Percentiles rank a stretch among this genome's conserved stretches.
These are phyloP conservation scores for Sordariomycetes sp. DNA, from an alignment of 2,329 filamentous ascomycete genomes.

Conservation along the genomic window DNA sequence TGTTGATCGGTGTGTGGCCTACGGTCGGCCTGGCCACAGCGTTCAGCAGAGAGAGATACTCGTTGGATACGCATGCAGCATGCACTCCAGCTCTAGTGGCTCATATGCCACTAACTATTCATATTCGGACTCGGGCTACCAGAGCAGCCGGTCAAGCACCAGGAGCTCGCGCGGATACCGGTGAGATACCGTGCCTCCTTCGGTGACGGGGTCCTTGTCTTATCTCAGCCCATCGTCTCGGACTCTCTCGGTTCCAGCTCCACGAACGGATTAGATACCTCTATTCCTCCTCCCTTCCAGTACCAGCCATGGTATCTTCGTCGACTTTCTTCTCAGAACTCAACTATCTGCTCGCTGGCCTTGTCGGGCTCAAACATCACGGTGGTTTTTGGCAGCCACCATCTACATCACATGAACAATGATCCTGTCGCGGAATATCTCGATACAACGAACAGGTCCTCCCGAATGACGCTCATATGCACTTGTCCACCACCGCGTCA, in stretches of 20 bases:
- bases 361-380: not conserved
- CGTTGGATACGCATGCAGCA: slow-evolving; percentile 65
- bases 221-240: not conserved
- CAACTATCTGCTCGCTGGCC: not conserved
- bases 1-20: slow-evolving; percentile 67
- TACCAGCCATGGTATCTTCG: not conserved
- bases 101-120: slow-evolving; percentile 22
- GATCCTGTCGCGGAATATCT: not conserved
- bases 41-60: slow-evolving; percentile 65
- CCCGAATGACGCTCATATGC: not conserved
- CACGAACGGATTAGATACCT: slow-evolving; percentile 3
- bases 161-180: slow-evolving; percentile 22
- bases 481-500: not conserved
- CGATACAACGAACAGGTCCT: not conserved
- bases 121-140: slow-evolving; percentile 42
- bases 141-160: slow-evolving; percentile 31
- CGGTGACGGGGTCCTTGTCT: slow-evolving; percentile 21
- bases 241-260: slow-evolving; percentile 1
- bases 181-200: slow-evolving; percentile 44
- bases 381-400: not conserved
- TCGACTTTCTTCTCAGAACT: slow-evolving; percentile 1
- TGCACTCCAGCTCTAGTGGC: slow-evolving; percentile 15
- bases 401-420: not conserved
- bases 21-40: slow-evolving; percentile 58
- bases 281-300: slow-evolving; percentile 1